phyloP scores from a whole-genome alignment of 169 alveolate genomes.

The Eimeria acervulina region DNA sequence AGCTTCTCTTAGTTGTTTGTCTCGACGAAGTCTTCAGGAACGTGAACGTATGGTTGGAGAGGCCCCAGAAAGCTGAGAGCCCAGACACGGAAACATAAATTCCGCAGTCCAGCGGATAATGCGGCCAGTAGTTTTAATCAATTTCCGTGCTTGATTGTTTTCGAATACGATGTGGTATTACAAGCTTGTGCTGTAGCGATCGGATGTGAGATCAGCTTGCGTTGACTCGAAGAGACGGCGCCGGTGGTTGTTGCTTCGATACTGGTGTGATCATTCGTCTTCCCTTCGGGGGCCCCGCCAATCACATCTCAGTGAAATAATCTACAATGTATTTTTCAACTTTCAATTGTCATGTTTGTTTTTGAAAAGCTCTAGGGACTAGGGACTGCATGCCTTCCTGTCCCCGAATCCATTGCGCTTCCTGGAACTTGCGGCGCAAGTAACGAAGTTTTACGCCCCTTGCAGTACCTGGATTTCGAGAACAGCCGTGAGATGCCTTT shows the following conservation, averaged over 20 bases:
- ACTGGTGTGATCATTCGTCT: not conserved
- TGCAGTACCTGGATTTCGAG: not conserved
- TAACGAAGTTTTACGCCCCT: not conserved
- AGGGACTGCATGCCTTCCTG: not conserved
- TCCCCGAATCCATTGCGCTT: not conserved
- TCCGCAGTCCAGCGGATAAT: not conserved
- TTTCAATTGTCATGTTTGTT: not conserved
- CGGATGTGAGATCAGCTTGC: not conserved
- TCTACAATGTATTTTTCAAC: not conserved
- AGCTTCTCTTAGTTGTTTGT: not conserved
- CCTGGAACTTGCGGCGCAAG: not conserved
- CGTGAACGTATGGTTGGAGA: not conserved
- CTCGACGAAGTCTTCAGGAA: slow-evolving; percentile 1
- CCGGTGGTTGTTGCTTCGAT: slow-evolving; percentile 71
- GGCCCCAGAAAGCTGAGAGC: not conserved
- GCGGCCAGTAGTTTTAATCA: not conserved
- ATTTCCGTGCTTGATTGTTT: not conserved
- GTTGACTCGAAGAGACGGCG: slow-evolving; percentile 66
- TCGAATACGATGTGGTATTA: not conserved
- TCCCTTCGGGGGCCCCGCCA: not conserved
- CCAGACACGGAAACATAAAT: not conserved
- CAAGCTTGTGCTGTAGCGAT: not conserved
- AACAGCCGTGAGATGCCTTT: not conserved
- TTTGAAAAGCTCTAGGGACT: not conserved
- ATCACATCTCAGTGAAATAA: not conserved